Evolutionary conservation across 2,329 filamentous ascomycete species (phyloP).

Genomic region (Phaeomoniella chlamydospora): DNA sequence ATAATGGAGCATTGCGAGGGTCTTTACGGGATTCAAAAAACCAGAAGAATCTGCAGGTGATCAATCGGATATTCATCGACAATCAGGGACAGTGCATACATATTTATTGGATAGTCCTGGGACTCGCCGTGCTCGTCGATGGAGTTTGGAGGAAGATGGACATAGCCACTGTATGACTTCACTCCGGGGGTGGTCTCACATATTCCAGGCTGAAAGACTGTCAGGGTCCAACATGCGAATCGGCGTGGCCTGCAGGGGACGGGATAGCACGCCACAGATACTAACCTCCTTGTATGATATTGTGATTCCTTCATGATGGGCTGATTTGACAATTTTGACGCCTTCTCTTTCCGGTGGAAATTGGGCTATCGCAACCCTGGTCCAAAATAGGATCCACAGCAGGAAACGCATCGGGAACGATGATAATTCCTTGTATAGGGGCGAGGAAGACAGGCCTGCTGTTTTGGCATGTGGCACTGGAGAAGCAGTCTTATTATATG

Average conservation of each 20-base stretch:
- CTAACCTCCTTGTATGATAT: constrained; percentile 32
- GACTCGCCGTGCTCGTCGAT: constrained; percentile 18
- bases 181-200: constrained; percentile 44
- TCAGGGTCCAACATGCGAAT: constrained; percentile 4
- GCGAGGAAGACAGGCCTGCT: too few relatives aligned
- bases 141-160: constrained; percentile 37
- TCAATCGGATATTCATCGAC: too few relatives aligned
- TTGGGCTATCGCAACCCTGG: constrained; percentile 1
- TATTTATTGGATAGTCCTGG: constrained; percentile 44
- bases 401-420: too few relatives aligned
- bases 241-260: not conserved
- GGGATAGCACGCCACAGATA: too few relatives aligned
- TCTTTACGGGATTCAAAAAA: constrained; percentile 33
- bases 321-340: not conserved
- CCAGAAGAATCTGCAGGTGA: constrained; percentile 19
- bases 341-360: constrained; percentile 1
- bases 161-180: constrained; percentile 44
- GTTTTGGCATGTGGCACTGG: too few relatives aligned
- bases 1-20: constrained; percentile 26
- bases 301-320: constrained; percentile 11
- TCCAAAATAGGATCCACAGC: too few relatives aligned
- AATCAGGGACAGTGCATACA: constrained; percentile 23
- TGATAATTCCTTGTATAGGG: too few relatives aligned
- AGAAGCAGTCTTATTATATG: too few relatives aligned
- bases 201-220: constrained; percentile 23